These are phyloP conservation scores for Pseudomonodictys pantanalensis DNA, from an alignment of 495 filamentous ascomycete genomes.

Conservation along the genomic window DNA sequence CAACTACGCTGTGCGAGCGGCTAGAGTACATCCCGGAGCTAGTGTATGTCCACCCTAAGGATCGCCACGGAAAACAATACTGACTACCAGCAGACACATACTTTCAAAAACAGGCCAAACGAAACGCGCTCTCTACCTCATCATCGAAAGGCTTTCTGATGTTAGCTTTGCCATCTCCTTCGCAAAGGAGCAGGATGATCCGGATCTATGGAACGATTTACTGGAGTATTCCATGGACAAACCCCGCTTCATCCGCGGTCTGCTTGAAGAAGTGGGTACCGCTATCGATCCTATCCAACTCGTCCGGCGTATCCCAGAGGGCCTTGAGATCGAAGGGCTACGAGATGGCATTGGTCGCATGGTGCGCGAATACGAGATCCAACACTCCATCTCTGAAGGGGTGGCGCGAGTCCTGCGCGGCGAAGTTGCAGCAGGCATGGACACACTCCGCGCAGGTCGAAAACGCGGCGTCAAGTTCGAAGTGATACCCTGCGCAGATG, in stretches of 20 bases:
- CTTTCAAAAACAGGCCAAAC: constrained; percentile 92
- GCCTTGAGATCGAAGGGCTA: constrained; percentile 85
- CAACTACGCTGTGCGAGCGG: constrained; percentile 73
- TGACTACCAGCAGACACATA: constrained; percentile 53
- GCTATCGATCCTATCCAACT: constrained; percentile 86
- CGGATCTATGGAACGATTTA: constrained; percentile 90
- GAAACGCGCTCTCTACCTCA: constrained; percentile 83
- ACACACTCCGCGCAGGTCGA: constrained; percentile 69
- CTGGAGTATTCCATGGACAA: constrained; percentile 96
- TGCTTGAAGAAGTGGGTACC: constrained; percentile 91
- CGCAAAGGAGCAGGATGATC: constrained; percentile 86
- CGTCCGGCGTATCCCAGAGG: constrained; percentile 85
- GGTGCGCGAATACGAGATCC: constrained; percentile 90
- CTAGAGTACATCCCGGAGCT: constrained; percentile 80
- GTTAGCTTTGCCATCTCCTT: constrained; percentile 90
- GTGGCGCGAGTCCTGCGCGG: constrained; percentile 81
- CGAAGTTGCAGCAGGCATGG: constrained; percentile 82
- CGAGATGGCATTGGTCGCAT: constrained; percentile 78
- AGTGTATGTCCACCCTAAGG: constrained; percentile 47
- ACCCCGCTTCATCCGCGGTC: constrained; percentile 84
- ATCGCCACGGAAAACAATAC: not conserved
- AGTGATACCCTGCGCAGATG: constrained; percentile 48
- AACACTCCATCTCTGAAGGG: constrained; percentile 83
- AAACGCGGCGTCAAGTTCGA: constrained; percentile 86
- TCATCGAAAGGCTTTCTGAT: constrained; percentile 82